Evolutionary conservation across 2,329 filamentous ascomycete species (phyloP), one percentile per base, ranked within the genome.

Genomic region (Pseudogymnoascus sp.): DNA sequence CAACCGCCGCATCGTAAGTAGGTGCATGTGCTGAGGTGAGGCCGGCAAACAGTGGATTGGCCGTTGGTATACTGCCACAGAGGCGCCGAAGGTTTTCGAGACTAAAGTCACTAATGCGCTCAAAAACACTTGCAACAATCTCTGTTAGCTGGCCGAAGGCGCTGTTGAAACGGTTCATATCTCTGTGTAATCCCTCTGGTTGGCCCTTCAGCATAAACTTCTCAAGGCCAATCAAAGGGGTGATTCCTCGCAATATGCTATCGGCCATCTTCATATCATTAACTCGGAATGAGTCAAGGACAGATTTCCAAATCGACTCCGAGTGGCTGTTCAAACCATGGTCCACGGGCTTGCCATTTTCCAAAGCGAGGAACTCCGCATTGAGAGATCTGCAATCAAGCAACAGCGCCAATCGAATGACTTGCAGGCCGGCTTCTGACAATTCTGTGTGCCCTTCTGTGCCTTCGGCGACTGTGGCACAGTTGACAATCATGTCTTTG

Each of bases 1-100:
- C 89, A 5, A 93, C 84, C 1, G 90, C 88, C 14, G 90, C 89
- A 72, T 93, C 88, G 66, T 91, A 91, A 36, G 95, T 87, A 64
- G 87, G 83, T 63, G 89, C 80, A 68, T 96, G 88, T 14, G 91
- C 90, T 46, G 92, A 92, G 63, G 97, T 86, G 5, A 97, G 84
- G 16, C 91, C 83, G 4, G 89, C 88, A 53, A 96, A 85, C 44
- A 96, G 82, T 38, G 90, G 85, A 67, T 88, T 86, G 65, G 90
- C 89, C 5, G 87, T 87, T 21, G 50, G 50, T 34, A 56, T 34
- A 56, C 23, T 25, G 16, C 36, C 11, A 31, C 59, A 60, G 10
- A 97, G 77, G 23, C 82, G 78, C 64, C 86, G 82, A 42, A 97
- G 79, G 64, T 93, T 85, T 3, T 82, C 77, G 0, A 85, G 80